Base-by-base conservation (phyloP, 1,139 yeast species). In the Geotrichum reessii region DNA sequence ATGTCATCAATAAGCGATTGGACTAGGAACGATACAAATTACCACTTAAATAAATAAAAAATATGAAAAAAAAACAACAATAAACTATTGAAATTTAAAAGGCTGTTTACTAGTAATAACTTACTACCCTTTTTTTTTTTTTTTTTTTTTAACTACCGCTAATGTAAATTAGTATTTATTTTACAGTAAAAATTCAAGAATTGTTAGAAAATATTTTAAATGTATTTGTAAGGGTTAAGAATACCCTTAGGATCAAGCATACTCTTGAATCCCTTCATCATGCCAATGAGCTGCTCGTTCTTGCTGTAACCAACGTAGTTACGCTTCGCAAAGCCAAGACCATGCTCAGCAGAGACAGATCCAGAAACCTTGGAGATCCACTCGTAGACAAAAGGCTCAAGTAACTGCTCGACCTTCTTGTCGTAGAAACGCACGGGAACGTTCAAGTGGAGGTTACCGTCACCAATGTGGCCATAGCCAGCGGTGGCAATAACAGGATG, bases 381-480 rank as follows among this genome's bases (percentile, higher is more conserved):
- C 75, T 93, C 95, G 69, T 90, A 93, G 31, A 93, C 93, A 74
- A 86, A 92, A 48, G 98, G 98, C 74, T 93, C 98, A 63, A 93
- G 79, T 1, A 80, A 82, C 58, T 80, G 75, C 74, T 92, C 98
- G 59, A 92, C 86, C 40, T 78, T 80, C 71, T 87, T 86, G 65
- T 81, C 80, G 74, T 92, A 92, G 67, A 83, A 80, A 70, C 97
- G 81, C n/a, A 90, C 95, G 53, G 95, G 85, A 55, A 92, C 95
- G 70, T 93, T 92, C 70, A 93, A 81, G 71, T 92, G 99, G 67
- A 92, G 78, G 74, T 92, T 92, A 57, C 98, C 97, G 70, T 92
- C 99, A 60, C 99, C 99, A 68, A 92, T 80, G 69, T 92, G 99
- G 25, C 99, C 99, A 68, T 92, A 93, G 0, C 98, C 99, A 63